A percentile compares a stretch with the other conserved stretches of the same genome.
Evolutionary conservation across 257 asterid genomes (phyloP).

Genomic region (Rhazya stricta): DNA sequence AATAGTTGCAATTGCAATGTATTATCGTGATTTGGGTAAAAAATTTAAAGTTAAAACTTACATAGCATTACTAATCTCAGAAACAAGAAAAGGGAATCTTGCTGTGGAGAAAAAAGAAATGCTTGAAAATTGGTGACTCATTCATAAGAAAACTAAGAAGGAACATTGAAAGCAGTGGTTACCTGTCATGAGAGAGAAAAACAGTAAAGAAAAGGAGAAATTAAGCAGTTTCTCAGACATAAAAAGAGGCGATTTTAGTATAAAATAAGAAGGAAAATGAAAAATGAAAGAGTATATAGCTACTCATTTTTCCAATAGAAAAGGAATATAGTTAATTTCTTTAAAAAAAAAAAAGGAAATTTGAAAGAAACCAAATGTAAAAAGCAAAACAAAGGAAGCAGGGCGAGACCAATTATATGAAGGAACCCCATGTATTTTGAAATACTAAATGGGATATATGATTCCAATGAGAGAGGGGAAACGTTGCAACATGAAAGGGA

Average conservation of each 20-base stretch:
- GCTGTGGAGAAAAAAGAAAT: background rate
- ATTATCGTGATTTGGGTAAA: background rate
- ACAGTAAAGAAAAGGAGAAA: background rate
- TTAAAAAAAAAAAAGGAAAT: background rate
- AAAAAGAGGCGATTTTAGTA: background rate
- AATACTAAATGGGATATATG: background rate
- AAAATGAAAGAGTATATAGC: background rate
- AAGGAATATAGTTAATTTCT: too few species aligned
- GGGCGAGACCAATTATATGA: too few species aligned
- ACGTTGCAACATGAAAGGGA: background rate
- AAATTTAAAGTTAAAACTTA: background rate
- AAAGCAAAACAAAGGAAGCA: background rate
- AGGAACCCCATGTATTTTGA: background rate
- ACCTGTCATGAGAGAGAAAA: background rate
- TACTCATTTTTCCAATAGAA: background rate
- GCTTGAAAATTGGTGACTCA: background rate
- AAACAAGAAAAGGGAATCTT: background rate
- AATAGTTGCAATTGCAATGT: background rate
- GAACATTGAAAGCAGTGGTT: background rate
- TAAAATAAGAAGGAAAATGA: too few species aligned
- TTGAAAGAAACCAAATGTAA: background rate
- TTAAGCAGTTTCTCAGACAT: background rate
- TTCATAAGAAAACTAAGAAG: background rate
- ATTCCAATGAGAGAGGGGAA: background rate
- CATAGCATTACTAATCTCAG: background rate